Evolutionary conservation across 1,139 yeast species (phyloP).

Genomic region (Sugiyamaella novakii): DNA sequence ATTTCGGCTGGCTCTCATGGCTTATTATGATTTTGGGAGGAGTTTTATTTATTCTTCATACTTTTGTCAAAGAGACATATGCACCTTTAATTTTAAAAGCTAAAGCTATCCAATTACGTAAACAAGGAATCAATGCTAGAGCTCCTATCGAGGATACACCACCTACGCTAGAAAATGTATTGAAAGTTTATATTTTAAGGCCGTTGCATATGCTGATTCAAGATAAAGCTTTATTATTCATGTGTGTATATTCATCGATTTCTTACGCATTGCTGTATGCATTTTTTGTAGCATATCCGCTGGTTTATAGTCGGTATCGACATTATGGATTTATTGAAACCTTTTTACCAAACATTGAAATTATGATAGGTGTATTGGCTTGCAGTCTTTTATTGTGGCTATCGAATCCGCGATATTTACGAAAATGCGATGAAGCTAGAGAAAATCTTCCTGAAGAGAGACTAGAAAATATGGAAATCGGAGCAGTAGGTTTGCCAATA

Average conservation of each 20-base stretch:
- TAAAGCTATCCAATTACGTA: slow-evolving; percentile 13
- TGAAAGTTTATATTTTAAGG: slow-evolving; percentile 4
- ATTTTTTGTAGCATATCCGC: slow-evolving; percentile 20
- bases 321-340: slow-evolving; percentile 16
- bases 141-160: slow-evolving; percentile 18
- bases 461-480: slow-evolving; percentile 35
- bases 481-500: slow-evolving; percentile 55
- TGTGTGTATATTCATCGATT: slow-evolving; percentile 21
- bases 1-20: slow-evolving; percentile 23
- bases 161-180: slow-evolving; percentile 9
- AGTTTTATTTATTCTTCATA: slow-evolving; percentile 10
- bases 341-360: slow-evolving; percentile 16
- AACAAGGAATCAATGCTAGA: slow-evolving; percentile 16
- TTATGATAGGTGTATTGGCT: slow-evolving; percentile 16
- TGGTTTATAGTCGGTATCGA: slow-evolving; percentile 17
- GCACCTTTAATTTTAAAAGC: slow-evolving; percentile 14
- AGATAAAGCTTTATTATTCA: slow-evolving; percentile 17
- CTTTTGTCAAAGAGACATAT: slow-evolving; percentile 17
- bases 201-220: slow-evolving; percentile 13
- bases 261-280: slow-evolving; percentile 19
- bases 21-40: slow-evolving; percentile 20
- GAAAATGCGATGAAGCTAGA: slow-evolving; percentile 16
- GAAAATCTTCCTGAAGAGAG: slow-evolving; percentile 16
- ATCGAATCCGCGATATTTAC: slow-evolving; percentile 17
- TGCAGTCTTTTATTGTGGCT: slow-evolving; percentile 9